Conservation (phyloP, 192 early-diverging fungal genomes). For the Gaertneriomyces semiglobifer region DNA sequence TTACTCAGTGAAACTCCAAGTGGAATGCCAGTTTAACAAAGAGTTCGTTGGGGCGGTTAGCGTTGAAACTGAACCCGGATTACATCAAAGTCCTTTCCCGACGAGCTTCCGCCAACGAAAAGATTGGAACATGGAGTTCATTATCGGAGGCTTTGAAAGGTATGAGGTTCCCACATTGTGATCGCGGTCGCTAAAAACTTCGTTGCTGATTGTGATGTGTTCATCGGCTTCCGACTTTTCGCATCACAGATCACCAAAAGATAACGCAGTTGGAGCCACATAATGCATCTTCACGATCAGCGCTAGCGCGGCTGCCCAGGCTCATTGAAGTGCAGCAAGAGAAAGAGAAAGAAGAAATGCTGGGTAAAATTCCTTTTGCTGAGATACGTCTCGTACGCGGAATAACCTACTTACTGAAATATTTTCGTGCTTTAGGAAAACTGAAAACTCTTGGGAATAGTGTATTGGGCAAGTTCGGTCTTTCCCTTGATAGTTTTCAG, state of each 20-base stretch:
- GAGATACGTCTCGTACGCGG: no score
- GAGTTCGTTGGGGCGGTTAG: slow-evolving; percentile 4
- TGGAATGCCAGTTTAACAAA: slow-evolving; percentile 24
- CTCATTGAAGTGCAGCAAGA: slow-evolving; percentile 49
- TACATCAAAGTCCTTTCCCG: slow-evolving; percentile 60
- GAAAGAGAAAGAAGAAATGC: slow-evolving; percentile 67
- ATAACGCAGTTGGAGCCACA: slow-evolving; percentile 30
- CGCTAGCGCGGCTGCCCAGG: slow-evolving; percentile 43
- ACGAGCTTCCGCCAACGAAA: slow-evolving; percentile 60
- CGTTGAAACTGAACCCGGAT: slow-evolving; percentile 50
- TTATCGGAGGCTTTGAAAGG: slow-evolving; percentile 47
- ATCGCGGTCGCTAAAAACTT: no score
- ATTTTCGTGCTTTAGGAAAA: slow-evolving; percentile 34
- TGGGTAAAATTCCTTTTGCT: slow-evolving; percentile 32
- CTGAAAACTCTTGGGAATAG: slow-evolving; percentile 71
- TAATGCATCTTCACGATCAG: slow-evolving; percentile 30
- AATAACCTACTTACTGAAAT: background rate
- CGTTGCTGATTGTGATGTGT: no score
- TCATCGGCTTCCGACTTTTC: background rate
- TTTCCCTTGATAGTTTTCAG: slow-evolving; percentile 70
- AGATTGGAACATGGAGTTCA: slow-evolving; percentile 46
- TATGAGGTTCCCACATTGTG: background rate
- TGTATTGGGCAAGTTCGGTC: slow-evolving; percentile 69
- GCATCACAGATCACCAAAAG: slow-evolving; percentile 34
- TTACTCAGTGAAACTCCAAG: background rate